A percentile compares a stretch with the other conserved stretches of the same genome.
Evolutionary conservation across 768 basidiomycete species (phyloP).

Genomic region (Lepiota venenata): DNA sequence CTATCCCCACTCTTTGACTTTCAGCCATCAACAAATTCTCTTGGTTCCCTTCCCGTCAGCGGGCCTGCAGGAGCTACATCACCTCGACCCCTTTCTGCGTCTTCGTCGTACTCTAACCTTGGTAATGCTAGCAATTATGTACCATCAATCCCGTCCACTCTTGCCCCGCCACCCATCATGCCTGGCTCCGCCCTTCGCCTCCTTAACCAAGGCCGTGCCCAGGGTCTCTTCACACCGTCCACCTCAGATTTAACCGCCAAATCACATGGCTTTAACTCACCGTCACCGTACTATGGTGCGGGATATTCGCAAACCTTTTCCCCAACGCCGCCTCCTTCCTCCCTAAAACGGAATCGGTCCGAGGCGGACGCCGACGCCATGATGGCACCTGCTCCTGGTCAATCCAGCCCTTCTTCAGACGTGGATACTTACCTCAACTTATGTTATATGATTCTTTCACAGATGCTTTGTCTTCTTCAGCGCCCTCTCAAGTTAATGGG

Average conservation of each 20-base stretch:
- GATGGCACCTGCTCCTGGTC: constrained; percentile 19
- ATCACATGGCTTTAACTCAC: constrained; percentile 48
- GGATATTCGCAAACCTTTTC: constrained; percentile 47
- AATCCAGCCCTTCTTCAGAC: not conserved
- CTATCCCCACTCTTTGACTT: constrained; percentile 93
- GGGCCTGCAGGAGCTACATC: constrained; percentile 46
- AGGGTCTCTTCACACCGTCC: constrained; percentile 83
- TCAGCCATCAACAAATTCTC: constrained; percentile 69
- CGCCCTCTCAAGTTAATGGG: constrained; percentile 44
- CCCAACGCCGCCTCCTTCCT: constrained; percentile 47
- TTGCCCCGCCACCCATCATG: constrained; percentile 84
- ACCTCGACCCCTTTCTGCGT: constrained; percentile 63
- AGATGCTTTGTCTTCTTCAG: constrained; percentile 51
- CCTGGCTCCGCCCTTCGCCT: constrained; percentile 83
- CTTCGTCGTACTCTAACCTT: constrained; percentile 62
- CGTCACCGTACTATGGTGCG: constrained; percentile 42
- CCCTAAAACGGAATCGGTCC: constrained; percentile 36
- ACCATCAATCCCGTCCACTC: constrained; percentile 43
- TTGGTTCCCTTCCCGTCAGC: constrained; percentile 62
- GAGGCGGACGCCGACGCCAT: constrained; percentile 58
- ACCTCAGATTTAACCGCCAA: constrained; percentile 58
- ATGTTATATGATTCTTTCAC: constrained; percentile 39
- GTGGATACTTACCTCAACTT: not conserved
- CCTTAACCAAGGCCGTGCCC: constrained; percentile 81
- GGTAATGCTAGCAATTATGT: constrained; percentile 44